These are phyloP conservation scores for Fraxinus paxiana DNA, from an alignment of 305 asterid genomes.

Conservation along the genomic window DNA sequence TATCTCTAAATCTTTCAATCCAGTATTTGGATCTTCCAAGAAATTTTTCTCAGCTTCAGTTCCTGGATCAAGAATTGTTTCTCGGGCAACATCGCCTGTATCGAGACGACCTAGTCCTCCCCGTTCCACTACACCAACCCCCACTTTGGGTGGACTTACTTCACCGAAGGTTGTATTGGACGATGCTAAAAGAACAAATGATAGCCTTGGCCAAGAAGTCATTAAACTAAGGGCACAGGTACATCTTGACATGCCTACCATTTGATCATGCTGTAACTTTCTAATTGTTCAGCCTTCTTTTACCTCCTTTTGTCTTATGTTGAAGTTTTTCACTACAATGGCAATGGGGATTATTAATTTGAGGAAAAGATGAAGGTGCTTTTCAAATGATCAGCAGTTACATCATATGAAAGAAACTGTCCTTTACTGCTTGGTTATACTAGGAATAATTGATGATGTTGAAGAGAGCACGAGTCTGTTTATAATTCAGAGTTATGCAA, in stretches of 20 bases:
- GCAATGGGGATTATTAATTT: conserved; percentile 15
- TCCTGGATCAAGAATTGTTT: conserved; percentile 77
- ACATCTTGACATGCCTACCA: conserved; percentile 17
- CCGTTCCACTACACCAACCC: conserved; percentile 63
- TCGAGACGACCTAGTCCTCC: conserved; percentile 64
- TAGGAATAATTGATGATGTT: background rate
- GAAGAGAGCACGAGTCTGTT: background rate
- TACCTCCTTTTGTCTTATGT: background rate
- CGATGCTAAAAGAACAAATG: conserved; percentile 41
- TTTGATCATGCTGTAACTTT: conserved; percentile 5
- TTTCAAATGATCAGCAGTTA: conserved; percentile 3
- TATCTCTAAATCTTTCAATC: conserved; percentile 60
- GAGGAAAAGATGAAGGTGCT: conserved; percentile 4
- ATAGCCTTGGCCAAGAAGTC: conserved; percentile 52
- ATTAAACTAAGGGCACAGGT: conserved; percentile 61
- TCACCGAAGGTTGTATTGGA: conserved; percentile 54
- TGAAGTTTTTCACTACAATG: conserved; percentile 2
- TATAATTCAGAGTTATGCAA: background rate
- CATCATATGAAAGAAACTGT: background rate
- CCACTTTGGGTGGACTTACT: conserved; percentile 56
- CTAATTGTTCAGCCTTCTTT: background rate
- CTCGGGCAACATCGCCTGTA: conserved; percentile 78
- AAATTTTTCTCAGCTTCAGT: conserved; percentile 73
- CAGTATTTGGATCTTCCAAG: conserved; percentile 65
- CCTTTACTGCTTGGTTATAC: conserved; percentile 5